Evolutionary conservation across 805 yeast species (phyloP), one percentile per base, ranked within the genome.

Genomic region (Candida nemodendra): DNA sequence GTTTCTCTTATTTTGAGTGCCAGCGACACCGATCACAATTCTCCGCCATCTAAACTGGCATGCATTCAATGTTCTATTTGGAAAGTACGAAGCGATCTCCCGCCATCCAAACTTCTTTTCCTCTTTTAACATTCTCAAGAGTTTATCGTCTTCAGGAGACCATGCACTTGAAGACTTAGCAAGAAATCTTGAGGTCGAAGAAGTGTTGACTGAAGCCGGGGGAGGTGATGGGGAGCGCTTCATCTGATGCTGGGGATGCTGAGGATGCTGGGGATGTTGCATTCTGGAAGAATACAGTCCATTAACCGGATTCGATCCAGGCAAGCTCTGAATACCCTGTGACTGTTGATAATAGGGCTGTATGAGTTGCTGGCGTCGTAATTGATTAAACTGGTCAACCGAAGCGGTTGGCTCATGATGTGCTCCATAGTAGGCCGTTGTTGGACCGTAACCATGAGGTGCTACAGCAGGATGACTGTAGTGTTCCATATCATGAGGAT

Each of bases 1-100:
- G 5, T 24, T 35, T 19, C 34, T 33, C 21, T 35, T 39, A 9
- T 25, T 19, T 8, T 36, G 39, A 9, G 42, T 34, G 11, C 44
- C 49, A 8, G 53, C 51, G 9, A 54, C 62, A 4, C 73, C 71
- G 43, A 65, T 59, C 21, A 71, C 69, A 14, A 73, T 63, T 45
- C 95, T 64, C 59, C 95, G 74, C 95, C 95, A 87, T 50, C 95
- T 75, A 56, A 85, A 85, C 63, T 85, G 95, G 53, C 95, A 85
- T 2, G 95, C 95, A 56, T 85, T 87, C 25, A 95, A 89, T 2
- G 95, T 87, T 56, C 95, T 68, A 57, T 82, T 82, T 29, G 78
- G 72, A 60, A 87, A 87, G 54, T 83, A 84, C 23, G 80, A 72
- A 1, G 93, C 81, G 34, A 87, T 86, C 48, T 87, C 95, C 59